Percentiles rank a stretch among this genome's conserved stretches.
phyloP scores from a whole-genome alignment of 768 basidiomycete genomes.

The Kwoniella dejecticola region DNA sequence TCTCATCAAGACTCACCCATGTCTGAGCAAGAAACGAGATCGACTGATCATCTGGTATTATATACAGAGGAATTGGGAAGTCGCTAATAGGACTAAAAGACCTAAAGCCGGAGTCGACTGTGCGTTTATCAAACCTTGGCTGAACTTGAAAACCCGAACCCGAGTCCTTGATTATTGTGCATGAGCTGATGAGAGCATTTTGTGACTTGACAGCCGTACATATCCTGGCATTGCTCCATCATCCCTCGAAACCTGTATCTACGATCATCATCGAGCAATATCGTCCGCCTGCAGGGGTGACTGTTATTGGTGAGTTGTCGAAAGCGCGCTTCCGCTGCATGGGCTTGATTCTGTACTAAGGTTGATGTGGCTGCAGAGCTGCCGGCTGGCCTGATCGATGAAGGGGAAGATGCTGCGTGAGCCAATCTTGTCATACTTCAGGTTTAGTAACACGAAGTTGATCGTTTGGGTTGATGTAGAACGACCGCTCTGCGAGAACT shows the following conservation, averaged over 20 bases:
- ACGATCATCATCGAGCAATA: constrained; percentile 90
- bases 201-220: constrained; percentile 86
- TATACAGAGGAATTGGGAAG: constrained; percentile 80
- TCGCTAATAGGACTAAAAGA: constrained; percentile 78
- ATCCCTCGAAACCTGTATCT: constrained; percentile 59
- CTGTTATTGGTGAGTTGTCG: constrained; percentile 65
- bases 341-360: not conserved
- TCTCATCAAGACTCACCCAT: too few relatives aligned
- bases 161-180: too few relatives aligned
- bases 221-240: constrained; percentile 75
- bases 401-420: constrained; percentile 75
- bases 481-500: constrained; percentile 81
- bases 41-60: too few relatives aligned
- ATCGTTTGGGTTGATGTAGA: constrained; percentile 11
- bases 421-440: constrained; percentile 4
- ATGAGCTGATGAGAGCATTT: too few relatives aligned
- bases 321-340: not conserved
- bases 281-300: constrained; percentile 78
- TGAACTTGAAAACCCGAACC: too few relatives aligned
- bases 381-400: constrained; percentile 73
- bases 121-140: constrained; percentile 51
- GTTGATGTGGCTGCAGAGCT: constrained; percentile 27
- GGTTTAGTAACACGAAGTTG: not conserved
- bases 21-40: too few relatives aligned
- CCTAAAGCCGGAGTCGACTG: constrained; percentile 79